Conservation (phyloP, 352 stramenopile genomes). For the Globisporangium abappressorium region DNA sequence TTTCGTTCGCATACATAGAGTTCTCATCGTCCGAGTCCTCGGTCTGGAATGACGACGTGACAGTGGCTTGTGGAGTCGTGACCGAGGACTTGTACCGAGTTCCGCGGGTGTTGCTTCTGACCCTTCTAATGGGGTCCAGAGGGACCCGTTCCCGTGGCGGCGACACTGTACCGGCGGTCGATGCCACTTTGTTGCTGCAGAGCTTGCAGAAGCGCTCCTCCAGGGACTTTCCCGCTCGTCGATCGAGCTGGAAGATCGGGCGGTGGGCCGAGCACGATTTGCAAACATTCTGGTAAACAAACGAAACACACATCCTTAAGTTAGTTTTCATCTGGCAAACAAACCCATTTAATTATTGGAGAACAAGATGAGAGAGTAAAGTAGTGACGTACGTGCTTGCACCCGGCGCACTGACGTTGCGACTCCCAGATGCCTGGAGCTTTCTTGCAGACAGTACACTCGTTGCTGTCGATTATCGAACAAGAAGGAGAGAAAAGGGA, state of each 20-base stretch:
- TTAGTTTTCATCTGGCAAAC: neutral
- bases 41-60: slow-evolving; percentile 15
- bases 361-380: neutral
- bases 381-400: neutral
- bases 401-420: slow-evolving; percentile 6
- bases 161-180: slow-evolving; percentile 1
- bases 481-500: neutral
- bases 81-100: neutral
- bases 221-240: neutral
- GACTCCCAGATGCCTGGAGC: slow-evolving; percentile 12
- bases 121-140: slow-evolving; percentile 9
- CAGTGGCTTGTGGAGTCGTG: neutral
- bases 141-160: neutral
- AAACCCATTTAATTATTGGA: neutral
- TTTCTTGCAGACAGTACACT: slow-evolving; percentile 9
- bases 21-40: slow-evolving; percentile 4
- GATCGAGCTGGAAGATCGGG: slow-evolving; percentile 5
- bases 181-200: slow-evolving; percentile 11
- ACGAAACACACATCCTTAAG: neutral
- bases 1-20: neutral
- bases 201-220: slow-evolving; percentile 14
- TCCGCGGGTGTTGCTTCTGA: neutral
- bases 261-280: slow-evolving; percentile 9
- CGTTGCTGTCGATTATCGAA: slow-evolving; percentile 8
- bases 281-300: slow-evolving; percentile 4